Evolutionary conservation across 1,139 yeast genomes (phyloP).

Genomic region (Hyphopichia buzzinii): DNA sequence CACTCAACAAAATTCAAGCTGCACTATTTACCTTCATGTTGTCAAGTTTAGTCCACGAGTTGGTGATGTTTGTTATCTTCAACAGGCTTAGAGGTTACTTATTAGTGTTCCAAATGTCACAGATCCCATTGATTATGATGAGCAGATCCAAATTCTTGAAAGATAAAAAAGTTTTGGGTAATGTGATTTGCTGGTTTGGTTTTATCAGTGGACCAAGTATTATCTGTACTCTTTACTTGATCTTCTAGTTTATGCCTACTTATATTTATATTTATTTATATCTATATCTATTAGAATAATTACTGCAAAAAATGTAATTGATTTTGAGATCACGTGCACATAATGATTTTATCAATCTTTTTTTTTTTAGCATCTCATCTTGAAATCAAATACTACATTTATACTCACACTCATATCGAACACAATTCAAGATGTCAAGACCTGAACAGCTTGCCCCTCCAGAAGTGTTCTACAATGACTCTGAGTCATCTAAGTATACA

Average conservation of each 20-base stretch:
- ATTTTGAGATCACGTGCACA: too few relatives aligned
- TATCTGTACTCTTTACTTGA: slow-evolving; percentile 79
- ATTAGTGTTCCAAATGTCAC: slow-evolving; percentile 78
- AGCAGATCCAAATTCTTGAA: slow-evolving; percentile 52
- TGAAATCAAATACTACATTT: background rate
- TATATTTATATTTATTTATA: too few relatives aligned
- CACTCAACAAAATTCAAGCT: slow-evolving; percentile 64
- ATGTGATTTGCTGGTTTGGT: slow-evolving; percentile 88
- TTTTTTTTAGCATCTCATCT: background rate
- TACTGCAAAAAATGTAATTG: too few relatives aligned
- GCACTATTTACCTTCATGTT: slow-evolving; percentile 78
- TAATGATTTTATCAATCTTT: background rate
- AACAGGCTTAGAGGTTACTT: slow-evolving; percentile 77
- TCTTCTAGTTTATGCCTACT: too few relatives aligned
- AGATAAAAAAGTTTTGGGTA: slow-evolving; percentile 64
- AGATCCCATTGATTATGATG: slow-evolving; percentile 62
- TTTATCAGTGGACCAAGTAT: slow-evolving; percentile 88
- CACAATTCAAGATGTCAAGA: slow-evolving; percentile 85
- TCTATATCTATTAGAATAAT: too few relatives aligned
- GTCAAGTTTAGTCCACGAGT: slow-evolving; percentile 82
- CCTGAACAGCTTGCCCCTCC: slow-evolving; percentile 99
- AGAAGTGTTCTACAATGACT: slow-evolving; percentile 88
- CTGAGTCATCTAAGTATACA: slow-evolving; percentile 87
- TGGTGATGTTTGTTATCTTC: slow-evolving; percentile 89
- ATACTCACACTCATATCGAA: background rate